Evolutionary conservation across 2,329 filamentous ascomycete genomes (phyloP), one percentile per base, ranked within the genome.

Genomic region (Teratosphaeria gauchensis): DNA sequence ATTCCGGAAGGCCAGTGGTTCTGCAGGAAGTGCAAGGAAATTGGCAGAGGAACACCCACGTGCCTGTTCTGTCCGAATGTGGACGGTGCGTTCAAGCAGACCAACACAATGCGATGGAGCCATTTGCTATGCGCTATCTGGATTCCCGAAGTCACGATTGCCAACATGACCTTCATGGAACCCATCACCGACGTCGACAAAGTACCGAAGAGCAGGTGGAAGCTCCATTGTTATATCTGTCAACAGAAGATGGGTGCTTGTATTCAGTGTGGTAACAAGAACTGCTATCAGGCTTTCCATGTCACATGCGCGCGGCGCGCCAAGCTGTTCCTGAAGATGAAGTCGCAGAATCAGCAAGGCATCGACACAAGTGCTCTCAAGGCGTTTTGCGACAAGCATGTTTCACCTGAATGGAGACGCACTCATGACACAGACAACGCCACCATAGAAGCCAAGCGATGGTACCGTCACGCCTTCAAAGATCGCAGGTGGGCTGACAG

Each of bases 41-140:
- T 96, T 71, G 94, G 94, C 53, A 87, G 92, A 65, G 92, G 92
- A 54, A 87, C 92, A 66, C 91, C 92, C 65, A 95, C 90, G 12
- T 99, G 94, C 77, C 96, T 99, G 63, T 99, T 99, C 77, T 99
- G 94, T 70, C 94, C 94, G 0, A 97, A 97, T 71, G 94, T 89
- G 1, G 94, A 97, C 67, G 94, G 94, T 14, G 94, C 94, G 2
- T 99, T 99, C 78, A 99, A 99, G 73, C 94, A 97, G 75, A 97
- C 94, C 1, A 96, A 91, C 64, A 89, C 90, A 2, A 91, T 92
- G 2, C 94, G 95, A 75, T 99, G 94, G 94, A 90, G 92, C 30
- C 94, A 99, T 80, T 77, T 99, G 11, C 83, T 99, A 8, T 99
- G 94, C 71, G 90, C 94, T 33, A 94, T 97, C 78, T 99, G 94